Percentiles rank a stretch among this genome's conserved stretches.
Evolutionary conservation across 176 grass and related monocot genomes (phyloP).

Genomic region (Oryza meyeriana): DNA sequence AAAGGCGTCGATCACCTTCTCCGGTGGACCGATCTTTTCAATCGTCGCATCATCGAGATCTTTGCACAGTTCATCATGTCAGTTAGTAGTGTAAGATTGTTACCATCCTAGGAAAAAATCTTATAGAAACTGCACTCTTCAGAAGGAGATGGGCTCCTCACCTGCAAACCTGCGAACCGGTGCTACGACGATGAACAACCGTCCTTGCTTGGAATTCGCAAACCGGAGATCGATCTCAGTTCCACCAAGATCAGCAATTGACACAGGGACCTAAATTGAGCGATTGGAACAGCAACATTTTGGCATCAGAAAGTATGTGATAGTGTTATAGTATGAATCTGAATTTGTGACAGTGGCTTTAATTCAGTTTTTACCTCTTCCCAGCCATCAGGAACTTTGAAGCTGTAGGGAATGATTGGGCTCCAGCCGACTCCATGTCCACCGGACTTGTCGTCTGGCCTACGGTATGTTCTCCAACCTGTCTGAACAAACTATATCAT

Average conservation of each 20-base stretch:
- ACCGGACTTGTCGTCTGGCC: constrained; percentile 90
- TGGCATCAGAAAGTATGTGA: not conserved
- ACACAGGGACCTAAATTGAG: constrained; percentile 68
- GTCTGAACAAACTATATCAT: constrained; percentile 66
- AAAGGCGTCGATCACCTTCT: constrained; percentile 79
- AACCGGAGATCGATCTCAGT: constrained; percentile 96
- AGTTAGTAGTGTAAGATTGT: not conserved
- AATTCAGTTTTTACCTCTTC: constrained; percentile 57
- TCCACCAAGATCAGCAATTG: constrained; percentile 96
- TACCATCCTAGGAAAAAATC: not conserved
- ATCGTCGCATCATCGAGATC: constrained; percentile 60
- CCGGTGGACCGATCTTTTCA: constrained; percentile 63
- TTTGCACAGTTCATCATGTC: not conserved
- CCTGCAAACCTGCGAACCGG: constrained; percentile 85
- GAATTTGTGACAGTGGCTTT: not conserved
- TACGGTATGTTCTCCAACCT: constrained; percentile 90
- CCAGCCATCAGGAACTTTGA: constrained; percentile 87
- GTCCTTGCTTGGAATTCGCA: constrained; percentile 67
- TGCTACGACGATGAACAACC: constrained; percentile 76
- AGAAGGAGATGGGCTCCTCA: constrained; percentile 12
- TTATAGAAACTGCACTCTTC: not conserved
- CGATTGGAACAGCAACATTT: not conserved
- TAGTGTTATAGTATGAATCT: not conserved
- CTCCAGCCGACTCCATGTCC: constrained; percentile 97
- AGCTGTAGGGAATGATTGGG: constrained; percentile 86